Base-by-base conservation (phyloP, 805 yeast genomes). In the Kregervanrija delftensis region DNA sequence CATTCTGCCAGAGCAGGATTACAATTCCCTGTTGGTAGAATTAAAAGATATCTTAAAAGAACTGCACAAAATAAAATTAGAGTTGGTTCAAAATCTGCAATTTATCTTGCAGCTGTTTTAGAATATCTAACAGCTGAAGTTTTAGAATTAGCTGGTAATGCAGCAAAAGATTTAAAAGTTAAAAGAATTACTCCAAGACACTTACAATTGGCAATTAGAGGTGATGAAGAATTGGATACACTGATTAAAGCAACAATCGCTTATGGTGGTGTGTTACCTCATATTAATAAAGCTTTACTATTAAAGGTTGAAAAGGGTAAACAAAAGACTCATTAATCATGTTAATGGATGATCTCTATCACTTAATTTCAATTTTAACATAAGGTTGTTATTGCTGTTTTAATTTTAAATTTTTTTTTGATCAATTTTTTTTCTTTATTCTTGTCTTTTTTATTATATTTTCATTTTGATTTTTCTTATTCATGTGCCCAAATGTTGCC, bases 161-260 rank as follows among this genome's bases (percentile, higher is more conserved):
- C 98, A 33, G 97, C 98, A 39, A 89, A 91, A 67, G 97, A 91
- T 63, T 75, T 88, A 65, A 86, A 87, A 66, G 93, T 88, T 56
- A 89, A 90, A 71, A 88, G 98, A 83, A 90, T 90, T 65, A 89
- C 96, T 14, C 98, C 98, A 61, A 86, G 98, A 72, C 98, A 90
- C 68, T 75, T 90, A 62, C 96, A 90, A 69, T 77, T 90, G 61
- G 98, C 98, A 50, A 90, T 90, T 62, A 87, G 98, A 74, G 96
- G 96, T 64, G 98, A 91, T 68, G 98, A 91, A 68, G 98, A 91
- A 71, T 81, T 91, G 67, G 96, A 90, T 73, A 83, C 88, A 53
- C 77, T 91, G 63, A 85, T 91, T 63, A 83, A 87, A 69, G 96
- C 96, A 47, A 91, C 97, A 48, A 91, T 91, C 64, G 96, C 97